phyloP scores from a whole-genome alignment of 2,329 filamentous ascomycete species.

The Didymella pinodella region DNA sequence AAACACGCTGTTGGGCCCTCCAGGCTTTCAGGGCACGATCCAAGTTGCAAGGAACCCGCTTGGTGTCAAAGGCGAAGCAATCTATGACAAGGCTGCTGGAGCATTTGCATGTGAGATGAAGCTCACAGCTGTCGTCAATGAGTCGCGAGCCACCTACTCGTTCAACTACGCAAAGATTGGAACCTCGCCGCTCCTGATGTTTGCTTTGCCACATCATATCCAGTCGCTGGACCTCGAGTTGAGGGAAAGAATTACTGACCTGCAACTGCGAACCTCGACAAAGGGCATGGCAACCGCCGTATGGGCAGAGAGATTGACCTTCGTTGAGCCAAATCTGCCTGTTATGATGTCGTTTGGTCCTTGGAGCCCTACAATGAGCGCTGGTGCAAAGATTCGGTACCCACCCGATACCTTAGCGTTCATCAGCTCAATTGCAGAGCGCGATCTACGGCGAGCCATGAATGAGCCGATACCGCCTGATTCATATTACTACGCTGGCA shows the following conservation, averaged over 20 bases:
- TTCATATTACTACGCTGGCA: slow-evolving; percentile 94
- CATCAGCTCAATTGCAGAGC: slow-evolving; percentile 69
- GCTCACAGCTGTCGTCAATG: slow-evolving; percentile 69
- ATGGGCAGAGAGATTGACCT: slow-evolving; percentile 64
- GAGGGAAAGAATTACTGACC: slow-evolving; percentile 56
- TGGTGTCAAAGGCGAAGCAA: slow-evolving; percentile 64
- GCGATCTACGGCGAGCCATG: slow-evolving; percentile 81
- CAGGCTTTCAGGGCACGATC: slow-evolving; percentile 77
- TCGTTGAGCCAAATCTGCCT: slow-evolving; percentile 78
- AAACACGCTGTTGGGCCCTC: slow-evolving; percentile 68
- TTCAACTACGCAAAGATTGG: slow-evolving; percentile 79
- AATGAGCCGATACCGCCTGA: slow-evolving; percentile 74
- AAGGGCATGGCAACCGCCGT: slow-evolving; percentile 83
- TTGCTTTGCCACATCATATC: slow-evolving; percentile 85
- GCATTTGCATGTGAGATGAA: slow-evolving; percentile 72
- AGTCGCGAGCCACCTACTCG: slow-evolving; percentile 69
- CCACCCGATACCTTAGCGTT: slow-evolving; percentile 63
- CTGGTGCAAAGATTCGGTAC: slow-evolving; percentile 37
- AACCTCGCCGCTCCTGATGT: slow-evolving; percentile 76
- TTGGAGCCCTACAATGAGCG: slow-evolving; percentile 67
- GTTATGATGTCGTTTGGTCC: slow-evolving; percentile 78
- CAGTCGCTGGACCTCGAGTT: slow-evolving; percentile 72
- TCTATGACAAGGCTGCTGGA: slow-evolving; percentile 79
- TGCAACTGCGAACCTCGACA: slow-evolving; percentile 79
- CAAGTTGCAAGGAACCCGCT: slow-evolving; percentile 82